phyloP scores from a whole-genome alignment of 495 filamentous ascomycete species.

The Parathielavia appendiculata region DNA sequence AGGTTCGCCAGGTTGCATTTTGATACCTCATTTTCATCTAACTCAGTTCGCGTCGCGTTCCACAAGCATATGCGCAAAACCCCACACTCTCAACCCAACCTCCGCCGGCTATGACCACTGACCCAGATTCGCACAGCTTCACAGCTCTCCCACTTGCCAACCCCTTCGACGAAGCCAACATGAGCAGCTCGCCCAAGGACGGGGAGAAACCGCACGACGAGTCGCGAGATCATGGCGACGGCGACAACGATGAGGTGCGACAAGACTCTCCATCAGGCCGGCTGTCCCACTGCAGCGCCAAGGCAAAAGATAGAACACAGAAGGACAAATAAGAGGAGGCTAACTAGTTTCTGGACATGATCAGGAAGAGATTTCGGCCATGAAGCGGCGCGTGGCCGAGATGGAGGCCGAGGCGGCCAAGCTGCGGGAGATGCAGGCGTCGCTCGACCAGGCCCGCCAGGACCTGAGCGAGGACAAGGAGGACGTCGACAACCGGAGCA shows the following conservation, averaged over 20 bases:
- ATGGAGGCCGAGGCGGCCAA: slow-evolving; percentile 99
- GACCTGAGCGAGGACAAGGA: slow-evolving; percentile 88
- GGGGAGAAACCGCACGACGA: slow-evolving; percentile 31
- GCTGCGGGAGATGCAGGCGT: slow-evolving; percentile 92
- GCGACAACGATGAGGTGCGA: slow-evolving; percentile 44
- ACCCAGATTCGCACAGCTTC: not conserved
- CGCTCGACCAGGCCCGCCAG: slow-evolving; percentile 75
- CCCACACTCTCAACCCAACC: too few species aligned
- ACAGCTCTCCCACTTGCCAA: slow-evolving; percentile 25
- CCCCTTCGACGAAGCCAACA: slow-evolving; percentile 4
- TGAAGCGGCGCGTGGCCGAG: slow-evolving; percentile 96
- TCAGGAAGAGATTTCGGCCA: slow-evolving; percentile 85
- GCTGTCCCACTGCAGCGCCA: not conserved
- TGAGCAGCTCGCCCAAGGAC: slow-evolving; percentile 25
- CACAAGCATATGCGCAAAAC: not conserved
- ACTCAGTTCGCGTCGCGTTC: not conserved
- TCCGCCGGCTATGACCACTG: not conserved
- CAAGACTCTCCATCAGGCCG: not conserved
- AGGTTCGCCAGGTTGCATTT: too few species aligned
- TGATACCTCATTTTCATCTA: too few species aligned
- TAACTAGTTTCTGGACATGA: slow-evolving; percentile 8
- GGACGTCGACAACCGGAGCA: slow-evolving; percentile 89
- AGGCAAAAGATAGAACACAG: not conserved
- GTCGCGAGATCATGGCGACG: slow-evolving; percentile 29
- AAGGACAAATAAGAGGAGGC: slow-evolving; percentile 11